phyloP scores from a whole-genome alignment of 179 eudicot genomes.

The Beta corolliflora region DNA sequence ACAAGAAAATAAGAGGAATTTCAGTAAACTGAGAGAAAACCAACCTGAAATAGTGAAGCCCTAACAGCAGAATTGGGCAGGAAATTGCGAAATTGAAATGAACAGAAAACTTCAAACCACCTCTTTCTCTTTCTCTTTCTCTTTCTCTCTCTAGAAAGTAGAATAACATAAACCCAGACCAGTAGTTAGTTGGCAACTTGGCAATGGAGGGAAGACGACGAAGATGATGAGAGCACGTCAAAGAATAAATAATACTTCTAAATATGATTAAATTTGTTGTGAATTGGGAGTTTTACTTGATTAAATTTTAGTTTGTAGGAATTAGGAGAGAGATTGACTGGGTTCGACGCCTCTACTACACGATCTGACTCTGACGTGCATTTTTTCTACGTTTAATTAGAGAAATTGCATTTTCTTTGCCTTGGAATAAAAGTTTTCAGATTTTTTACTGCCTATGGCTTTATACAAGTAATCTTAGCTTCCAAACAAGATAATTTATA shows the following conservation, averaged over 20 bases:
- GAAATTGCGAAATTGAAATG: not conserved
- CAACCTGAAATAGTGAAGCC: slow-evolving; percentile 20
- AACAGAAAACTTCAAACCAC: not conserved
- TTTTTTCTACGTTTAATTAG: not conserved
- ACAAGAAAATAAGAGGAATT: not conserved
- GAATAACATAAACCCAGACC: not conserved
- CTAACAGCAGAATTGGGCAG: not conserved
- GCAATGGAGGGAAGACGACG: not conserved
- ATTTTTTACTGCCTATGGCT: too few relatives aligned
- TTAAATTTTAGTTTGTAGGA: not conserved
- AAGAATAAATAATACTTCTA: not conserved
- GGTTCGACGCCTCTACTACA: not conserved
- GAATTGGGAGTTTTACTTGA: not conserved
- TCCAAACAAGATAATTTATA: too few relatives aligned
- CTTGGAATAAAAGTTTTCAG: too few relatives aligned
- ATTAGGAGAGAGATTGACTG: slow-evolving; percentile 16
- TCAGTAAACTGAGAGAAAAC: not conserved
- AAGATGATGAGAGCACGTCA: slow-evolving; percentile 13
- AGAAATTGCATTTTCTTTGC: too few relatives aligned
- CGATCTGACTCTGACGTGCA: slow-evolving; percentile 13
- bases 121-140: not conserved
- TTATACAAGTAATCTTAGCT: too few relatives aligned
- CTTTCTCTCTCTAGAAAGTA: not conserved
- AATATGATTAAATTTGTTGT: not conserved
- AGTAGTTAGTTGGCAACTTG: not conserved